A percentile compares a stretch with the other conserved stretches of the same genome.
Evolutionary conservation across 2,329 filamentous ascomycete species (phyloP).

Genomic region (Fusarium algeriense): DNA sequence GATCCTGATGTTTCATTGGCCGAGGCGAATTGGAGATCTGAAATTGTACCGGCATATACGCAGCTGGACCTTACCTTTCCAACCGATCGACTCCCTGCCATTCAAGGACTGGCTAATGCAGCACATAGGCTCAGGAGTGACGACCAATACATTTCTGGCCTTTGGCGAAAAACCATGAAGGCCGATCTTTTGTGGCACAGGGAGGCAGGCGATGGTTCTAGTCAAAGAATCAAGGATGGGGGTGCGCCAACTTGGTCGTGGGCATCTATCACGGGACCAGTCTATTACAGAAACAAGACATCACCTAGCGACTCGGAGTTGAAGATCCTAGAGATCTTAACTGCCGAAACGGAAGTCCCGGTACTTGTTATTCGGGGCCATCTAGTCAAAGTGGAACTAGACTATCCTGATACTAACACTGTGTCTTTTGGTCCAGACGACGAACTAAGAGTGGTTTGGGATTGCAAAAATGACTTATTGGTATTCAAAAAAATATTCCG

Average conservation of each 20-base stretch:
- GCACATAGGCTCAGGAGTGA: not conserved
- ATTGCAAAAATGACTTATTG: accelerated
- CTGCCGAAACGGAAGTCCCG: not conserved
- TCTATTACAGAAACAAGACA: not conserved
- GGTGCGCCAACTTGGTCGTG: conserved; percentile 12
- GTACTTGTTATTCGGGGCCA: not conserved
- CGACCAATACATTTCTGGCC: conserved; percentile 5
- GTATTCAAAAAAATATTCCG: not conserved
- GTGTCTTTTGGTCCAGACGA: not conserved
- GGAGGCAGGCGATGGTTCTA: not conserved
- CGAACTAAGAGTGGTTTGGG: not conserved
- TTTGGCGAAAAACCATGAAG: not conserved
- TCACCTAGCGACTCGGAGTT: not conserved
- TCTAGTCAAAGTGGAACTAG: not conserved
- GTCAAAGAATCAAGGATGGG: not conserved
- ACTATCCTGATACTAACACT: too few species aligned
- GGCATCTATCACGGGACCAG: conserved; percentile 1
- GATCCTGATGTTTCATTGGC: not conserved
- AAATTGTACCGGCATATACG: conserved; percentile 9
- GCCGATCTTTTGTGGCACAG: not conserved
- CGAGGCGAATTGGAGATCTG: not conserved
- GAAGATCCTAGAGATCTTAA: not conserved
- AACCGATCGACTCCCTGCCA: conserved; percentile 4
- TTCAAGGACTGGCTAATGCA: conserved; percentile 5
- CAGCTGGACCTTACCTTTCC: conserved; percentile 2